phyloP scores from a whole-genome alignment of 768 basidiomycete genomes.

The Leucosporidium scottii region DNA sequence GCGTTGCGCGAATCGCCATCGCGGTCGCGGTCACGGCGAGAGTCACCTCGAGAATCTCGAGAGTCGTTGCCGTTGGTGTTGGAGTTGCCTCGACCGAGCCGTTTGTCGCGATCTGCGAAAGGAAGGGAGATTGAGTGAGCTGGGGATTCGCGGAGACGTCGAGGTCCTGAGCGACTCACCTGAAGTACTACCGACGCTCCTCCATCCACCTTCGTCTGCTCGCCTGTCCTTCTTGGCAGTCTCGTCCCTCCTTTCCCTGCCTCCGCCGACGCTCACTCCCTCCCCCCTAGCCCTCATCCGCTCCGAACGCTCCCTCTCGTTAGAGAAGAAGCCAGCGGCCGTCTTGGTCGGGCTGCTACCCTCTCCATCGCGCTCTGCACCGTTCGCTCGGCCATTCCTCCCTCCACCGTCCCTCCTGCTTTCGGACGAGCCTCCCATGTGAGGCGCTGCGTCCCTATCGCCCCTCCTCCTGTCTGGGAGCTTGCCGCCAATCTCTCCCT shows the following conservation, averaged over 20 bases:
- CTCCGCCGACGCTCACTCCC: not conserved
- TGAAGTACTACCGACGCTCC: conserved; percentile 23
- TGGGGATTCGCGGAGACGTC: too few species aligned
- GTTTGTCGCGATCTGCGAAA: conserved; percentile 24
- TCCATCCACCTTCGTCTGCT: conserved; percentile 32
- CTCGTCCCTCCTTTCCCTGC: not conserved
- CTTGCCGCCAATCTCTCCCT: not conserved
- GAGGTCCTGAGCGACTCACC: not conserved
- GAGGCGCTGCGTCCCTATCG: conserved; percentile 23
- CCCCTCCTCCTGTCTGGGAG: not conserved
- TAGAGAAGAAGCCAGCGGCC: not conserved
- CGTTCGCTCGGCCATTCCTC: not conserved
- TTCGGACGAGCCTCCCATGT: not conserved
- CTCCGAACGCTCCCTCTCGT: not conserved
- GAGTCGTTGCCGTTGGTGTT: not conserved
- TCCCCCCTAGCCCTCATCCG: not conserved
- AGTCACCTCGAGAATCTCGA: not conserved
- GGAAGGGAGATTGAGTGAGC: not conserved
- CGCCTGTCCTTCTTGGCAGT: conserved; percentile 11
- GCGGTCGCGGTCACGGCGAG: conserved; percentile 7
- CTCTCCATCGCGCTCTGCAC: not conserved
- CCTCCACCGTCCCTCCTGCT: not conserved
- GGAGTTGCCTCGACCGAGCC: conserved; percentile 7
- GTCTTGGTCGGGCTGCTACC: not conserved
- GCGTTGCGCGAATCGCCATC: not conserved